phyloP scores from a whole-genome alignment of 352 stramenopile genomes.

The Globisporangium nunn region DNA sequence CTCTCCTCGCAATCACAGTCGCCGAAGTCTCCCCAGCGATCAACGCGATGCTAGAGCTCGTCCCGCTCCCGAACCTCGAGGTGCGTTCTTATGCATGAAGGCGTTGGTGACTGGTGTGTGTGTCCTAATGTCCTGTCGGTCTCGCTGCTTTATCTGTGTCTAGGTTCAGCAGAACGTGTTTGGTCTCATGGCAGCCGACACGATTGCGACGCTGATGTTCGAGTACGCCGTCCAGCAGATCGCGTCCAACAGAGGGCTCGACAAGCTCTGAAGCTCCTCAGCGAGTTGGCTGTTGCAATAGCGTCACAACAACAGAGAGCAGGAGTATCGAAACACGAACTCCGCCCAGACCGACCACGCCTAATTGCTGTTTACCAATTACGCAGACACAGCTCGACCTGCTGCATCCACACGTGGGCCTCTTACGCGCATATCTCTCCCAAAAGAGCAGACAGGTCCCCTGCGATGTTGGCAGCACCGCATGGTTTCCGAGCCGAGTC shows the following conservation, averaged over 20 bases:
- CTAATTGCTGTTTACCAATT: too few species aligned
- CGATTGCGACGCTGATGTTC: slow-evolving; percentile 36
- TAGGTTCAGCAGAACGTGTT: slow-evolving; percentile 38
- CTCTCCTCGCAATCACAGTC: slow-evolving; percentile 17
- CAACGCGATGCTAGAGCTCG: slow-evolving; percentile 32
- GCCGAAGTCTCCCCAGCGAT: slow-evolving; percentile 25
- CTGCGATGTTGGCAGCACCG: too few species aligned
- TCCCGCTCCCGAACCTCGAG: slow-evolving; percentile 27
- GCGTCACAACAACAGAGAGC: too few species aligned
- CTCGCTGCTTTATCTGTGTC: slow-evolving; percentile 1
- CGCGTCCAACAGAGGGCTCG: background rate
- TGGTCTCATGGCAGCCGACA: slow-evolving; percentile 49
- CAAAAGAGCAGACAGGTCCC: too few species aligned
- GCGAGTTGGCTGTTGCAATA: too few species aligned
- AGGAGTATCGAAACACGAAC: too few species aligned
- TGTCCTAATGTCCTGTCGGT: slow-evolving; percentile 1
- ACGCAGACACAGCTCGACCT: too few species aligned
- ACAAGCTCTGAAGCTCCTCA: too few species aligned
- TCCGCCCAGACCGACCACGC: too few species aligned
- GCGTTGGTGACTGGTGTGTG: slow-evolving; percentile 6
- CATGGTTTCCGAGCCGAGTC: too few species aligned
- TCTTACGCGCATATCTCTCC: too few species aligned
- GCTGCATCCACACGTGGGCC: too few species aligned
- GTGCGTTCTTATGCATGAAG: slow-evolving; percentile 21
- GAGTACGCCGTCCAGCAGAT: slow-evolving; percentile 25